Evolutionary conservation across 192 early-diverging fungal genomes (phyloP), one percentile per base, ranked within the genome.

Genomic region (Oehlia diaphana): DNA sequence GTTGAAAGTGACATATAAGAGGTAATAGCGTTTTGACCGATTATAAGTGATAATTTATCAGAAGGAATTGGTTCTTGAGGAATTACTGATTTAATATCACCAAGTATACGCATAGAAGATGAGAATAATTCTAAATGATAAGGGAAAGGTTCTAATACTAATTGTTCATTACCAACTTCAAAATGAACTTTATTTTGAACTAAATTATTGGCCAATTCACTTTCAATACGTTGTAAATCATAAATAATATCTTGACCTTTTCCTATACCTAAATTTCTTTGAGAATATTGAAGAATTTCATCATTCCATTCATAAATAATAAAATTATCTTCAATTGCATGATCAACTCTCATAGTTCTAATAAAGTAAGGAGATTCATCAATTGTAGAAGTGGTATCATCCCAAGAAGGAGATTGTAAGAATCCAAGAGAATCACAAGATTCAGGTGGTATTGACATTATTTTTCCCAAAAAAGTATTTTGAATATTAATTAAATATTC

Each of bases 121-220:
- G 76, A 37, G 62, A 80, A 77, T 35, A 80, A 53, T 64, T 80
- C 79, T 62, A 80, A 28, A 26, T 77, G 74, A 49, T 74, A 80
- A 4, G 74, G 42, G n/a, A 80, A 76, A 9, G 73, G 21, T 9
- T 80, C 79, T 23, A 74, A 35, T 19, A 26, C 19, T 31, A 68
- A 31, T 28, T 35, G 44, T 49, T 68, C 33, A 28, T 64, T 42
- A n/a, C 13, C 16, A 66, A 16, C 21, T 13, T 65, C 74, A n/a
- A 80, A 35, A 44, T 77, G 19, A 42, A 49, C 23, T 68, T 80
- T 80, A 1, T 76, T 35, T 6, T 3, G 13, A 33, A 80, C 74
- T 16, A 80, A 35, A 26, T 9, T 26, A 31, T 49, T 4, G 2
- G 71, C 74, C 23, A 80, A 74, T 42, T 77, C 75, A 10, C 2